phyloP scores from a whole-genome alignment of 1,284 basidiomycete genomes.

The Puccinia novopanici region DNA sequence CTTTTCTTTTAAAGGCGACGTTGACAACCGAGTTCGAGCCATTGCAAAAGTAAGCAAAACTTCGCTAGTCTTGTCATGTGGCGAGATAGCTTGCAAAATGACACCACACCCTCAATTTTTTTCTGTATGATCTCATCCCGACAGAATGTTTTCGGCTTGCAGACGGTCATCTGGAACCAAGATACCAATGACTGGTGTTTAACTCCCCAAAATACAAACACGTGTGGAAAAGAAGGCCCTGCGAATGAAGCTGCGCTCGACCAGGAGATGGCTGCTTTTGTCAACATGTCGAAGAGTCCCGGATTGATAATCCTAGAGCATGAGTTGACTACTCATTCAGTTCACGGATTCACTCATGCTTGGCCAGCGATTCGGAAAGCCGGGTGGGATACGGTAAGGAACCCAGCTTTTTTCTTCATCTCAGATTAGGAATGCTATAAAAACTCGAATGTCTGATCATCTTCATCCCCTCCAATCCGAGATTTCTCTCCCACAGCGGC shows the following conservation, averaged over 20 bases:
- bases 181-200: constrained; percentile 57
- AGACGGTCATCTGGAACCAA: constrained; percentile 77
- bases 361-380: constrained; percentile 69
- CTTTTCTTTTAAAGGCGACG: constrained; percentile 26
- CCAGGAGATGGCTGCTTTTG: constrained; percentile 19
- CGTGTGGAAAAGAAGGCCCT: constrained; percentile 35
- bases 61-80: neutral
- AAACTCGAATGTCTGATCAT: neutral
- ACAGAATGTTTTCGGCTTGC: constrained; percentile 62
- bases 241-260: constrained; percentile 42
- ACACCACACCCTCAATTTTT: neutral
- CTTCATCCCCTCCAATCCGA: neutral
- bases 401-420: neutral
- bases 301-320: constrained; percentile 82
- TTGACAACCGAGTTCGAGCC: constrained; percentile 50
- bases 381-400: constrained; percentile 70
- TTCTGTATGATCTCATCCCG: neutral
- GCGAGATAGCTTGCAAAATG: neutral
- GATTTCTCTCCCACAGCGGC: constrained; percentile 32
- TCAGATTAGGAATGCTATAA: neutral
- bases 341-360: constrained; percentile 70
- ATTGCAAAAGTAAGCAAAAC: constrained; percentile 45
- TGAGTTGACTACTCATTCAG: constrained; percentile 70
- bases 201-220: constrained; percentile 41
- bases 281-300: constrained; percentile 63